Evolutionary conservation across 2,329 filamentous ascomycete species (phyloP).

Genomic region (Mycosphaerella sp.): DNA sequence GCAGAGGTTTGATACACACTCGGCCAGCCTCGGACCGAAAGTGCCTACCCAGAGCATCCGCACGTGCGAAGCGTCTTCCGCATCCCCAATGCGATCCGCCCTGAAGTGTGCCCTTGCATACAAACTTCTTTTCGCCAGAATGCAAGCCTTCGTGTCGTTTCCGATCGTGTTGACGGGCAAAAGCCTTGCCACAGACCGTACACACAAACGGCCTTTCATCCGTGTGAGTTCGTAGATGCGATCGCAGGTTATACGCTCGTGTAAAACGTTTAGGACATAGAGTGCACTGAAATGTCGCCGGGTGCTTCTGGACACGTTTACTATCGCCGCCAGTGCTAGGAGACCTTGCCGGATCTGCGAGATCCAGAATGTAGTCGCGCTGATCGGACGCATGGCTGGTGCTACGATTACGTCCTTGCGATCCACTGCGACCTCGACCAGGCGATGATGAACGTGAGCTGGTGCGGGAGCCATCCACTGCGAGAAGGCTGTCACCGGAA

Average conservation of each 20-base stretch:
- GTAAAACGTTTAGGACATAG: slow-evolving; percentile 95
- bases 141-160: slow-evolving; percentile 96
- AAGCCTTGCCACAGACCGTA: slow-evolving; percentile 93
- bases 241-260: slow-evolving; percentile 90
- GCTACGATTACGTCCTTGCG: slow-evolving; percentile 41
- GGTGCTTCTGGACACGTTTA: slow-evolving; percentile 94
- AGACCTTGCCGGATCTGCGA: slow-evolving; percentile 82
- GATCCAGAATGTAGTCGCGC: slow-evolving; percentile 75
- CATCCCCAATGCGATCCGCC: slow-evolving; percentile 84
- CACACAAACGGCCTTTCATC: slow-evolving; percentile 97
- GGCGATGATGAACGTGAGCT: slow-evolving; percentile 43
- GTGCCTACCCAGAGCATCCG: slow-evolving; percentile 76
- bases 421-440: slow-evolving; percentile 29
- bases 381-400: slow-evolving; percentile 50
- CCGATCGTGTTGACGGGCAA: slow-evolving; percentile 92
- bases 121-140: slow-evolving; percentile 97
- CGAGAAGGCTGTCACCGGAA: slow-evolving; percentile 37
- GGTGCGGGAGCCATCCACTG: slow-evolving; percentile 33
- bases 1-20: slow-evolving; percentile 92
- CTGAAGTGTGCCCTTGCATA: slow-evolving; percentile 87
- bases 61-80: slow-evolving; percentile 84
- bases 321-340: slow-evolving; percentile 54
- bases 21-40: slow-evolving; percentile 93
- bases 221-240: slow-evolving; percentile 91
- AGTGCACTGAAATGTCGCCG: slow-evolving; percentile 90